These are phyloP conservation scores for Cicer bijugum DNA, from an alignment of 306 rosid species.

Conservation along the genomic window DNA sequence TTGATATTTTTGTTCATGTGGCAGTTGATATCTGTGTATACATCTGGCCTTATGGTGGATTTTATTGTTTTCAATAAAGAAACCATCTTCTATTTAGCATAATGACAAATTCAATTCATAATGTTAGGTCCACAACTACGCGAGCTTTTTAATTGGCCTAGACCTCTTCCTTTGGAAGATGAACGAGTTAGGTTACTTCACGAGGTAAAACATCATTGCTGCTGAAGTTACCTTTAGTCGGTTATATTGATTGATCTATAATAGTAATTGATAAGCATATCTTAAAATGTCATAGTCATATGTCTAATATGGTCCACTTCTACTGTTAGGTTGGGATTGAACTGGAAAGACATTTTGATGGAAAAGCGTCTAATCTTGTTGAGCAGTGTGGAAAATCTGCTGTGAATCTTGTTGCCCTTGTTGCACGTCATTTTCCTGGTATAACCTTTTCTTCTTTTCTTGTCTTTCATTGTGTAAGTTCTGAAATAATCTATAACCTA, in stretches of 20 bases:
- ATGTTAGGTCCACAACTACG: slow-evolving; percentile 77
- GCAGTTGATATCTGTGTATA: slow-evolving; percentile 6
- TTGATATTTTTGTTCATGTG: slow-evolving; percentile 12
- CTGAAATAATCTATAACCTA: not conserved
- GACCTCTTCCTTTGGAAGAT: slow-evolving; percentile 96
- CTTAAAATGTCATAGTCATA: slow-evolving; percentile 7
- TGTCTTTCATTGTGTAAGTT: not conserved
- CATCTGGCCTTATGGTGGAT: slow-evolving; percentile 4
- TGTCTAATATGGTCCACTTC: slow-evolving; percentile 27
- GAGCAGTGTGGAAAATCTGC: slow-evolving; percentile 89
- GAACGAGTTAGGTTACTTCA: slow-evolving; percentile 90
- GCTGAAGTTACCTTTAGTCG: slow-evolving; percentile 23
- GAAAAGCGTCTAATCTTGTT: slow-evolving; percentile 83
- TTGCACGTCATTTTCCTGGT: slow-evolving; percentile 96
- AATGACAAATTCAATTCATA: slow-evolving; percentile 39
- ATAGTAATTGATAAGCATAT: slow-evolving; percentile 34
- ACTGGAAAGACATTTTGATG: slow-evolving; percentile 77
- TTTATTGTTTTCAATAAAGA: slow-evolving; percentile 11
- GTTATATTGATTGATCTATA: not conserved
- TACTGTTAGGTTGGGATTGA: slow-evolving; percentile 69
- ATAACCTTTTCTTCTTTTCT: slow-evolving; percentile 19
- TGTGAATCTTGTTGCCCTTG: slow-evolving; percentile 79
- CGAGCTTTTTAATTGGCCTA: slow-evolving; percentile 84
- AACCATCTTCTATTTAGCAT: slow-evolving; percentile 8
- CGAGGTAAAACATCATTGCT: slow-evolving; percentile 61